Percentiles rank a stretch among this genome's conserved stretches.
phyloP scores from a whole-genome alignment of 2,329 filamentous ascomycete genomes.

The Tolypocladium cylindrosporum region DNA sequence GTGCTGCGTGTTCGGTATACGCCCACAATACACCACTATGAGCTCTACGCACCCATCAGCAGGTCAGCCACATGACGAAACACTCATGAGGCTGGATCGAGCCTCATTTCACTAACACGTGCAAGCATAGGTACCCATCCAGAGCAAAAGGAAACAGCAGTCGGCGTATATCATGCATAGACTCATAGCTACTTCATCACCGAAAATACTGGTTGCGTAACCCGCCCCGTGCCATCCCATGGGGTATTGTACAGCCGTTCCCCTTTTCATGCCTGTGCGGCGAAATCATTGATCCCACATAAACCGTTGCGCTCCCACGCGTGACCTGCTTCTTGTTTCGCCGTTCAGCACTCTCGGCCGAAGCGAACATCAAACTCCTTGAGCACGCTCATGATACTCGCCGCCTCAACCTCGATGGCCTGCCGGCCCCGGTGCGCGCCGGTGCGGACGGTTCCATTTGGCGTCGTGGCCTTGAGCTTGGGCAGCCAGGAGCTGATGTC shows the following conservation, averaged over 20 bases:
- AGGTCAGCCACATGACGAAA: too few relatives aligned
- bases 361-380: conserved; percentile 74
- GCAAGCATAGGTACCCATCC: not conserved
- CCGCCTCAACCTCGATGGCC: conserved; percentile 70
- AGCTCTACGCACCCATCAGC: too few relatives aligned
- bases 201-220: not conserved
- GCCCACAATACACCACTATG: too few relatives aligned
- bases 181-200: not conserved
- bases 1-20: too few relatives aligned
- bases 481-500: conserved; percentile 70
- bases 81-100: too few relatives aligned
- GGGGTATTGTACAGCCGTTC: not conserved
- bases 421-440: conserved; percentile 30
- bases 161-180: not conserved
- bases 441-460: conserved; percentile 14
- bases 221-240: not conserved
- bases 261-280: not conserved
- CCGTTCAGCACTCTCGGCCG: conserved; percentile 30
- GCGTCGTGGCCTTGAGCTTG: conserved; percentile 53
- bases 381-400: conserved; percentile 77
- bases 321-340: not conserved
- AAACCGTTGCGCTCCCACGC: not conserved
- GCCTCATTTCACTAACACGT: too few relatives aligned
- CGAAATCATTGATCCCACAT: not conserved
- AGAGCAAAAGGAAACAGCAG: not conserved